A percentile compares a stretch with the other conserved stretches of the same genome.
phyloP scores from a whole-genome alignment of 148 eudicot species.

The Heliamphora exappendiculata region DNA sequence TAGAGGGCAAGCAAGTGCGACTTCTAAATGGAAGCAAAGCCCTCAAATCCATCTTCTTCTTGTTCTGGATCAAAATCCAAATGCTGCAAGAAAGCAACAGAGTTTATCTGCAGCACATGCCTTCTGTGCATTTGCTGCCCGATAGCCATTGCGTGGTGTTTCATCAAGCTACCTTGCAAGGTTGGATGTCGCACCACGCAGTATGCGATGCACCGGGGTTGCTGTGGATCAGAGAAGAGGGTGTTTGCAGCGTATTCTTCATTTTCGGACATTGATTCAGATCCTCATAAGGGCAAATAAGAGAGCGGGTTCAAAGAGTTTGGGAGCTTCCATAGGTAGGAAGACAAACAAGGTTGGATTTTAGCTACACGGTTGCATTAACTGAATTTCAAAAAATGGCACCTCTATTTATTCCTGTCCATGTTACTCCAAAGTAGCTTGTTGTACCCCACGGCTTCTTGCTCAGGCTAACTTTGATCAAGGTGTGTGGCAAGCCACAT shows the following conservation, averaged over 20 bases:
- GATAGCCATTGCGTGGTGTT: slow-evolving; percentile 21
- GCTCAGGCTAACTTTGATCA: background rate
- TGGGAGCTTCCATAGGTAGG: background rate
- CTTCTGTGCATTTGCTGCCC: slow-evolving; percentile 35
- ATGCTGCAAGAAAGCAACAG: slow-evolving; percentile 7
- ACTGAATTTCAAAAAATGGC: background rate
- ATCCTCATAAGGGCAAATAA: slow-evolving; percentile 8
- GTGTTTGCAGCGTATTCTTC: slow-evolving; percentile 26
- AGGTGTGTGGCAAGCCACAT: background rate
- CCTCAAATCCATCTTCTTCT: slow-evolving; percentile 4
- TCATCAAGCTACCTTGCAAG: slow-evolving; percentile 25
- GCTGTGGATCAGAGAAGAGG: slow-evolving; percentile 21
- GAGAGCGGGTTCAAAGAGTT: background rate
- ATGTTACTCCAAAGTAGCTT: background rate
- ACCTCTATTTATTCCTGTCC: background rate
- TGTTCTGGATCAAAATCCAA: slow-evolving; percentile 2
- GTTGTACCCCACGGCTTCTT: background rate
- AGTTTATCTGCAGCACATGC: slow-evolving; percentile 24
- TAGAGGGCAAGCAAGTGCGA: slow-evolving; percentile 7
- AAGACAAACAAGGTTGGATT: background rate
- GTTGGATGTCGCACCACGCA: slow-evolving; percentile 18
- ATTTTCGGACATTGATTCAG: slow-evolving; percentile 29
- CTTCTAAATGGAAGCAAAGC: slow-evolving; percentile 16
- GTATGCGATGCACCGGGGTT: background rate
- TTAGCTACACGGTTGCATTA: background rate